Percentiles rank a stretch among this genome's conserved stretches.
phyloP scores from a whole-genome alignment of 257 asterid species.

The Jacaranda copaia region DNA sequence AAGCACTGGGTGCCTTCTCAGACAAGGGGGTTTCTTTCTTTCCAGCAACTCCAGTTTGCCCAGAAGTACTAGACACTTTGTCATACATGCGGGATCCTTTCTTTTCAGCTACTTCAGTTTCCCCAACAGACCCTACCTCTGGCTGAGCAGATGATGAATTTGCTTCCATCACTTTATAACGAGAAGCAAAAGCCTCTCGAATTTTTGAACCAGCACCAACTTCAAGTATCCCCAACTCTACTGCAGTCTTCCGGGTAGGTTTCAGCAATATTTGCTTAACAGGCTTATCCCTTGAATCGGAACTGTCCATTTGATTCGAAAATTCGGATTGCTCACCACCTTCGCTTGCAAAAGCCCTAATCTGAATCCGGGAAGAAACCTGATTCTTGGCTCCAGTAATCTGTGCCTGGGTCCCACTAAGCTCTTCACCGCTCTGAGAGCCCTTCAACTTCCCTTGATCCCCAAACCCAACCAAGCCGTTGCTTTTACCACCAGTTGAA shows the following conservation, averaged over 20 bases:
- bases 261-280: slow-evolving; percentile 38
- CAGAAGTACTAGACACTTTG: slow-evolving; percentile 40
- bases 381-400: slow-evolving; percentile 41
- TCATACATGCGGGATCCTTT: slow-evolving; percentile 40
- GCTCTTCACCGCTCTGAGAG: slow-evolving; percentile 45
- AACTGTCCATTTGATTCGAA: slow-evolving; percentile 48
- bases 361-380: slow-evolving; percentile 40
- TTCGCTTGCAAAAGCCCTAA: slow-evolving; percentile 37
- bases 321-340: slow-evolving; percentile 40
- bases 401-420: slow-evolving; percentile 32
- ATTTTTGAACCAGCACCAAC: slow-evolving; percentile 52
- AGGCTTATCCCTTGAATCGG: slow-evolving; percentile 41
- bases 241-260: slow-evolving; percentile 45
- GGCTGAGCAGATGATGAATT: slow-evolving; percentile 43
- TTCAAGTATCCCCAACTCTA: slow-evolving; percentile 42
- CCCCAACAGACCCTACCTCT: slow-evolving; percentile 40
- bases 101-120: slow-evolving; percentile 44
- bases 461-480: slow-evolving; percentile 28
- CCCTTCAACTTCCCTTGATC: slow-evolving; percentile 45
- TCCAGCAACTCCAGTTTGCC: slow-evolving; percentile 46
- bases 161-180: slow-evolving; percentile 48
- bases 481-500: slow-evolving; percentile 35
- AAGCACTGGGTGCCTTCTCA: slow-evolving; percentile 45
- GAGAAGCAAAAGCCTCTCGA: slow-evolving; percentile 50
- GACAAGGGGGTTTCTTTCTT: slow-evolving; percentile 43